Percentiles rank a stretch among this genome's conserved stretches.
phyloP scores from a whole-genome alignment of 495 filamentous ascomycete species.

The Tuber magnatum region DNA sequence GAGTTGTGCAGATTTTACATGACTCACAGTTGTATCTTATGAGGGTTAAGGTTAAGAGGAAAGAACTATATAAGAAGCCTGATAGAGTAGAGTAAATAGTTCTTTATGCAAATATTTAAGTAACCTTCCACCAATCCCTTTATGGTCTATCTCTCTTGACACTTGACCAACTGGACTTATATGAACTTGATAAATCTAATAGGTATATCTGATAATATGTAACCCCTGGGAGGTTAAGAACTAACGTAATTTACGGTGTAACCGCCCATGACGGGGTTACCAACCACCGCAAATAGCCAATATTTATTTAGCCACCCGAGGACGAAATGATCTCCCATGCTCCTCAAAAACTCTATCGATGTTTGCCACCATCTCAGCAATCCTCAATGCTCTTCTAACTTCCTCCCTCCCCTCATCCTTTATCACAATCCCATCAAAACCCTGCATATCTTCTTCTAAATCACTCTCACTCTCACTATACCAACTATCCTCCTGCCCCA shows the following conservation, averaged over 20 bases:
- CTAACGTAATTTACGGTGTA: constrained; percentile 19
- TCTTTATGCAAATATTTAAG: no score
- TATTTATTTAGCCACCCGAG: neutral
- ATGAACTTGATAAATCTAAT: no score
- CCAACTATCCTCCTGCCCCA: constrained; percentile 14
- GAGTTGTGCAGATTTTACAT: no score
- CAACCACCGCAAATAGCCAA: neutral
- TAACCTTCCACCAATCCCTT: no score
- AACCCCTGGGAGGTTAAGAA: no score
- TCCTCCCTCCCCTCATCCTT: constrained; percentile 9
- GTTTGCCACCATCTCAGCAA: neutral
- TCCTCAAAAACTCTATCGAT: neutral
- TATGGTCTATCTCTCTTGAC: no score
- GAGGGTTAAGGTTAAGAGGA: no score
- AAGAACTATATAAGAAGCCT: no score
- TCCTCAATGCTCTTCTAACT: neutral
- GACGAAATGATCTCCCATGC: neutral
- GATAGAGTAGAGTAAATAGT: no score
- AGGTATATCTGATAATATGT: no score
- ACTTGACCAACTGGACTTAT: no score
- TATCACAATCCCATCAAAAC: constrained; percentile 11
- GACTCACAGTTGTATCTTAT: no score
- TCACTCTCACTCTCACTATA: constrained; percentile 6
- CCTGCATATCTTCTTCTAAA: constrained; percentile 5
- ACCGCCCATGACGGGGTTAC: constrained; percentile 9